A percentile compares a stretch with the other conserved stretches of the same genome.
These are phyloP conservation scores for Ustilago lituana DNA, from an alignment of 1,284 basidiomycete species.

Conservation along the genomic window DNA sequence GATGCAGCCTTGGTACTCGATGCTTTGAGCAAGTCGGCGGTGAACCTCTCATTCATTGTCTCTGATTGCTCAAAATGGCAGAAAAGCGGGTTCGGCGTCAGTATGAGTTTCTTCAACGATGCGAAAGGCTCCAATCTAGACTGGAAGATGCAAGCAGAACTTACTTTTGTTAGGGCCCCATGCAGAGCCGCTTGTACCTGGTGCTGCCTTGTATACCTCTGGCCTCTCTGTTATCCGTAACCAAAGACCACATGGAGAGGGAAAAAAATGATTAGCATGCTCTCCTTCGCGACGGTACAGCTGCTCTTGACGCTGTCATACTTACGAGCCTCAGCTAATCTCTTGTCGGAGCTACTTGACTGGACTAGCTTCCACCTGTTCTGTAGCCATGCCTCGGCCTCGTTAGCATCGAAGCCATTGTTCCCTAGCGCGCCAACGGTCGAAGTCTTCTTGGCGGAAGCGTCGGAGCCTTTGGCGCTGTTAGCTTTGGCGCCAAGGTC, in stretches of 20 bases:
- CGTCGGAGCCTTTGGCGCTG: conserved; percentile 30
- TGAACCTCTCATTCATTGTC: conserved; percentile 38
- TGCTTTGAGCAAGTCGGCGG: conserved; percentile 35
- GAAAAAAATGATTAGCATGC: background rate
- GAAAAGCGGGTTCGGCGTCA: too few relatives aligned
- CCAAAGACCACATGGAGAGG: background rate
- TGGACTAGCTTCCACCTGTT: conserved; percentile 36
- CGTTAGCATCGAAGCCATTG: conserved; percentile 34
- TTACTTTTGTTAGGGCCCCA: conserved; percentile 52
- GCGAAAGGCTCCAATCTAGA: too few relatives aligned
- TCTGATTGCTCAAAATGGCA: conserved; percentile 11
- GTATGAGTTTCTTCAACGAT: too few relatives aligned
- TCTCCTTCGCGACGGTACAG: background rate
- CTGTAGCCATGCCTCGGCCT: conserved; percentile 39
- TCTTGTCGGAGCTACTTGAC: conserved; percentile 18
- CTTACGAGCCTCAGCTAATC: conserved; percentile 28
- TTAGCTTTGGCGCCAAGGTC: conserved; percentile 39
- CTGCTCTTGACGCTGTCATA: too few relatives aligned
- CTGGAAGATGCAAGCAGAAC: too few relatives aligned
- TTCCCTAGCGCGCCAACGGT: conserved; percentile 5
- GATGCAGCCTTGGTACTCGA: conserved; percentile 12
- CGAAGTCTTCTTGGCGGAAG: conserved; percentile 17
- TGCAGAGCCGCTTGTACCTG: conserved; percentile 33
- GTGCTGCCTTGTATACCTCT: conserved; percentile 41
- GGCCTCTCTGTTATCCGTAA: conserved; percentile 22